Evolutionary conservation across 345 rosid genomes (phyloP).

Genomic region (Hibiscus syriacus): DNA sequence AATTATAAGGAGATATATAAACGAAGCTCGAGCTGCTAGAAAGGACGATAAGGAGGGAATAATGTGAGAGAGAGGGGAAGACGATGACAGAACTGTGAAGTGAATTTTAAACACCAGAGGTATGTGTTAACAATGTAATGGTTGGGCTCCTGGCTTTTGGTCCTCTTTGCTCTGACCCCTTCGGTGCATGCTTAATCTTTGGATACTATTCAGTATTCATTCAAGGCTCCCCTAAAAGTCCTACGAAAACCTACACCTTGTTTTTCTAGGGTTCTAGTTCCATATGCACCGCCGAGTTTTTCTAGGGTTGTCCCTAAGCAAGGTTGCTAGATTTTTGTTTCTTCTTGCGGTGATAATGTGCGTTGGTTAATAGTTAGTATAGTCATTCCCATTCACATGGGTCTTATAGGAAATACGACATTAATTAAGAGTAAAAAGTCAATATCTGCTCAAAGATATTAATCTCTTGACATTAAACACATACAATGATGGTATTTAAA

Average conservation of each 20-base stretch:
- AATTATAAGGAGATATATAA: too few relatives aligned
- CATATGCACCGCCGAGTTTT: background rate
- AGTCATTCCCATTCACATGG: too few relatives aligned
- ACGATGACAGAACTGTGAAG: background rate
- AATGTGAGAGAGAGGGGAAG: background rate
- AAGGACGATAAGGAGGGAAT: background rate
- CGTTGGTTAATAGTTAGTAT: too few relatives aligned
- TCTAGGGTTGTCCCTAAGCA: background rate
- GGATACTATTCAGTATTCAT: too few relatives aligned
- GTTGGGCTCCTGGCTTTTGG: background rate
- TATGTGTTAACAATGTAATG: constrained; percentile 9
- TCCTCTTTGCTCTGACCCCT: background rate
- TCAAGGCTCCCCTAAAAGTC: too few relatives aligned
- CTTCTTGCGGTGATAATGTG: too few relatives aligned
- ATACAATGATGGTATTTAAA: too few relatives aligned
- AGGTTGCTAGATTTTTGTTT: background rate
- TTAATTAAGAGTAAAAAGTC: too few relatives aligned
- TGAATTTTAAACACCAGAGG: background rate
- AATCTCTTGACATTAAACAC: too few relatives aligned
- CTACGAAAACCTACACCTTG: background rate
- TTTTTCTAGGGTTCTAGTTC: background rate
- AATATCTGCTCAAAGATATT: too few relatives aligned
- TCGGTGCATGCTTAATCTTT: background rate
- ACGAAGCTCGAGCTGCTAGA: too few relatives aligned
- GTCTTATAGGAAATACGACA: too few relatives aligned